Evolutionary conservation across 2,329 filamentous ascomycete genomes (phyloP).

Genomic region (Fusarium nematophilum): DNA sequence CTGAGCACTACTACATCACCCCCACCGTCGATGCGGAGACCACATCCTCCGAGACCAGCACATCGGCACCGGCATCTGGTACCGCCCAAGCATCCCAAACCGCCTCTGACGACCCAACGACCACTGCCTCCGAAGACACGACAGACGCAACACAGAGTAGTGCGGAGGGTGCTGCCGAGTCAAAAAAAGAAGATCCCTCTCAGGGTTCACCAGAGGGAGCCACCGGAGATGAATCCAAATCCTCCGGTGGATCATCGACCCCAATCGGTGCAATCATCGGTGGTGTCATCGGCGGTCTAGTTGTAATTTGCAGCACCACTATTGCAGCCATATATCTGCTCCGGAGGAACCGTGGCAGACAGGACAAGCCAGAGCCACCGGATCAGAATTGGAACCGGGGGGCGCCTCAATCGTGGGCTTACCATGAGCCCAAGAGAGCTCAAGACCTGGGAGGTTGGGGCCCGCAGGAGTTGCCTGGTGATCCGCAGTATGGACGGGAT

Average conservation of each 20-base stretch:
- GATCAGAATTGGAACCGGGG: not conserved
- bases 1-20: slow-evolving; percentile 39
- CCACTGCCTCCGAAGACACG: slow-evolving; percentile 2
- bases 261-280: slow-evolving; percentile 49
- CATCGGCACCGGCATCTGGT: slow-evolving; percentile 13
- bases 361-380: not conserved
- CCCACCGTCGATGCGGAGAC: slow-evolving; percentile 22
- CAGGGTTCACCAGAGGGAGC: not conserved
- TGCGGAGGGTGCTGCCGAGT: slow-evolving; percentile 8
- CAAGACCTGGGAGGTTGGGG: not conserved
- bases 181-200: not conserved
- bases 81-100: not conserved
- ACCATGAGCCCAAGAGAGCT: not conserved
- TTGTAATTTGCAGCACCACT: slow-evolving; percentile 46
- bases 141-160: not conserved
- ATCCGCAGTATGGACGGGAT: not conserved
- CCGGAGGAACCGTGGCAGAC: not conserved
- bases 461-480: not conserved
- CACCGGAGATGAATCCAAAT: not conserved
- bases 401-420: not conserved
- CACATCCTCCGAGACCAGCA: slow-evolving; percentile 5
- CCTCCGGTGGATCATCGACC: slow-evolving; percentile 14
- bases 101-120: not conserved
- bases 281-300: slow-evolving; percentile 49
- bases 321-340: slow-evolving; percentile 19